phyloP scores from a whole-genome alignment of 345 rosid species.

The Carallia pectinifolia region DNA sequence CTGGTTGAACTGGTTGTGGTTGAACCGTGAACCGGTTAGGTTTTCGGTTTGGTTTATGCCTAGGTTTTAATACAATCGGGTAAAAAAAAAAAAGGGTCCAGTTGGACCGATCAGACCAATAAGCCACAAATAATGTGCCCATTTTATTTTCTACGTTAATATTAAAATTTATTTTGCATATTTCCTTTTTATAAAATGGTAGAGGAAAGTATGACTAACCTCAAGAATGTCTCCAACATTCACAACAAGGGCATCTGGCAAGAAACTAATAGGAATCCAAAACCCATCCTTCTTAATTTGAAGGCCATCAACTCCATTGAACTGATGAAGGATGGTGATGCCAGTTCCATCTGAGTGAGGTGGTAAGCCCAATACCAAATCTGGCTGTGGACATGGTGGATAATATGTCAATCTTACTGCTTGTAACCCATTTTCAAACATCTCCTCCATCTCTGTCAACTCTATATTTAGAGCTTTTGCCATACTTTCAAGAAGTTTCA shows the following conservation, averaged over 20 bases:
- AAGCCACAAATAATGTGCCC: neutral
- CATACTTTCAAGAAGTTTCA: conserved; percentile 24
- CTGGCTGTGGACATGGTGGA: conserved; percentile 29
- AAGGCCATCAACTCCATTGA: conserved; percentile 27
- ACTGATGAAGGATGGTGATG: conserved; percentile 24
- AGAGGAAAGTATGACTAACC: conserved; percentile 7
- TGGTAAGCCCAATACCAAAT: conserved; percentile 9
- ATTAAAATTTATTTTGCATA: neutral
- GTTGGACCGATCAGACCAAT: too few species aligned
- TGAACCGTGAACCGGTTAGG: too few species aligned
- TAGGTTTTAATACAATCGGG: too few species aligned
- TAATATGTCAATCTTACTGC: conserved; percentile 33
- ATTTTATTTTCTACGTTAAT: neutral
- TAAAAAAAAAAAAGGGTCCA: too few species aligned
- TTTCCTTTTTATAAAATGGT: neutral
- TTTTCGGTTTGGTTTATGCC: too few species aligned
- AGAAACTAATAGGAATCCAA: conserved; percentile 24
- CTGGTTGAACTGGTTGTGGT: too few species aligned
- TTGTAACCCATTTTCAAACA: conserved; percentile 40
- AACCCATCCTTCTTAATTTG: conserved; percentile 17
- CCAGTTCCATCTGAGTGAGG: conserved; percentile 24
- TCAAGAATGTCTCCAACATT: conserved; percentile 28
- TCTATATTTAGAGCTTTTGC: conserved; percentile 26
- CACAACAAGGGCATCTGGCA: conserved; percentile 22
- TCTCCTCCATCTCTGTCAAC: conserved; percentile 24